phyloP scores from a whole-genome alignment of 257 asterid genomes.

The Knoxia roxburghii region DNA sequence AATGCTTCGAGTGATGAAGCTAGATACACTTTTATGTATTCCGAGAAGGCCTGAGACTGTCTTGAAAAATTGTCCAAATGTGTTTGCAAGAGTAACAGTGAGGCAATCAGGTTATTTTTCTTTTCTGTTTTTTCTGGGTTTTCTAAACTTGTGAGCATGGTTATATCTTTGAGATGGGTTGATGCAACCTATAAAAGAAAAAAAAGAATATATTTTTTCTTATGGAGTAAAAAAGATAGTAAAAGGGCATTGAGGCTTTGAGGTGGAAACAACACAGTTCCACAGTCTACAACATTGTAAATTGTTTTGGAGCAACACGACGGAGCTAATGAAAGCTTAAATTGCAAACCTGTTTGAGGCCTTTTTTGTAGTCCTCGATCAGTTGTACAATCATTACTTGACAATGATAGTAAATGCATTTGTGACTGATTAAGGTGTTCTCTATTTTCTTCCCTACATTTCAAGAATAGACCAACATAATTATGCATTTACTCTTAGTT shows the following conservation, averaged over 20 bases:
- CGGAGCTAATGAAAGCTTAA: too few species aligned
- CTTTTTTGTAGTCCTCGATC: too few species aligned
- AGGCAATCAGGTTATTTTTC: background rate
- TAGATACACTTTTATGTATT: background rate
- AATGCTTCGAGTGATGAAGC: background rate
- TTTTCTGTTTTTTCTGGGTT: background rate
- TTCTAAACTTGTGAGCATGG: background rate
- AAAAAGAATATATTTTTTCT: too few species aligned
- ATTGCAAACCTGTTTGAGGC: too few species aligned
- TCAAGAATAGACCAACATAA: too few species aligned
- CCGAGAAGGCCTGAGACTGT: background rate
- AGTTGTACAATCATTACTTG: background rate
- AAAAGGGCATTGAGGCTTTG: background rate
- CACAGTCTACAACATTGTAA: background rate
- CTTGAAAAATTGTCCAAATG: background rate
- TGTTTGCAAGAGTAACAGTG: background rate
- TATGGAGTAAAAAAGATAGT: background rate
- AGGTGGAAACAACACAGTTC: background rate
- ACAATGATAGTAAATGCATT: background rate
- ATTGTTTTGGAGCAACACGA: too few species aligned
- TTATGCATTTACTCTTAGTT: background rate
- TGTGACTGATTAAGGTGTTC: background rate
- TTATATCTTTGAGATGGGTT: constrained; percentile 1
- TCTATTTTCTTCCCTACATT: background rate
- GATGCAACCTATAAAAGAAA: background rate